A percentile compares a stretch with the other conserved stretches of the same genome.
These are phyloP conservation scores for Talaromyces verruculosus DNA, from an alignment of 2,329 filamentous ascomycete species.

Conservation along the genomic window DNA sequence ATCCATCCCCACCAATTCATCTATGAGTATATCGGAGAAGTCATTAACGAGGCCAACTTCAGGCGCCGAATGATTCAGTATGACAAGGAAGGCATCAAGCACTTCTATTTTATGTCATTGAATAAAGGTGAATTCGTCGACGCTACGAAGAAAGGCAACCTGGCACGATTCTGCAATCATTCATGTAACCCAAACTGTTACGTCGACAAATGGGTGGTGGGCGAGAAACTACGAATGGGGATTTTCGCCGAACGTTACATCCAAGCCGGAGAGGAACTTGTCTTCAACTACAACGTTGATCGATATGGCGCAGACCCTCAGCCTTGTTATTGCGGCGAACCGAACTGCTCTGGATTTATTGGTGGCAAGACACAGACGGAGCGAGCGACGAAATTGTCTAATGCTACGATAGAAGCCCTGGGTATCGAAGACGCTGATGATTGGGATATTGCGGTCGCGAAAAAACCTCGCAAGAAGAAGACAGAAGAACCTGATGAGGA, in stretches of 20 bases:
- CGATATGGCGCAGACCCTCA: conserved; percentile 95
- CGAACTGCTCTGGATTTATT: conserved; percentile 93
- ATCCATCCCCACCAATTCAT: conserved; percentile 86
- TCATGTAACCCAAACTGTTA: conserved; percentile 99
- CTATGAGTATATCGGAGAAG: conserved; percentile 97
- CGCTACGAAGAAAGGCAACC: conserved; percentile 92
- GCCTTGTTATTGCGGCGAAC: conserved; percentile 92
- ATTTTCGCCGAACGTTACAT: conserved; percentile 90
- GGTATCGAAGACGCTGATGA: conserved; percentile 90
- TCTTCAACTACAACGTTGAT: conserved; percentile 99
- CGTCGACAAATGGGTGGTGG: conserved; percentile 99
- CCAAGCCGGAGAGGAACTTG: conserved; percentile 85
- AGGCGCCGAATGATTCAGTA: conserved; percentile 89
- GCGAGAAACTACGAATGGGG: conserved; percentile 96
- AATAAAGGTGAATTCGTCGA: conserved; percentile 96
- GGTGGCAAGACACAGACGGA: conserved; percentile 98
- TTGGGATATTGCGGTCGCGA: conserved; percentile 87
- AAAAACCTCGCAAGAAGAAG: conserved; percentile 91
- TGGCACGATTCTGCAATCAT: conserved; percentile 97
- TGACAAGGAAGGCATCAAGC: conserved; percentile 93
- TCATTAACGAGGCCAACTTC: conserved; percentile 90
- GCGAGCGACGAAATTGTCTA: conserved; percentile 84
- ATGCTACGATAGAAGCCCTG: conserved; percentile 87
- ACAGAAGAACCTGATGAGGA: conserved; percentile 88
- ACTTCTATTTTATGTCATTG: conserved; percentile 99